Percentiles rank a stretch among this genome's conserved stretches.
Conservation (phyloP, 2,329 filamentous ascomycete genomes). For the Pestalotiopsis sp. region DNA sequence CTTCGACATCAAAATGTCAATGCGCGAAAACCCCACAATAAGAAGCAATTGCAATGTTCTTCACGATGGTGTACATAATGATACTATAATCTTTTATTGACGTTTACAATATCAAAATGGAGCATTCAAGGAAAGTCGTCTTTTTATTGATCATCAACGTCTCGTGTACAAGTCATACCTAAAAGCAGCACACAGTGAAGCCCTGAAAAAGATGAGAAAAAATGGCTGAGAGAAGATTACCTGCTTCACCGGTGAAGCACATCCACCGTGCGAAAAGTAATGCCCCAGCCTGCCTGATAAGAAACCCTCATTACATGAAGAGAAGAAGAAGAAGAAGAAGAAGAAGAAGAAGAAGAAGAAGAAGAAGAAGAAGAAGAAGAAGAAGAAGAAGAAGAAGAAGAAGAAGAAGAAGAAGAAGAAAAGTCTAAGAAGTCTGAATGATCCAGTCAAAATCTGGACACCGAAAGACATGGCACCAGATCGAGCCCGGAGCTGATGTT, state of each 20-base stretch:
- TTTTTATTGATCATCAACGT: neutral
- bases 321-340: neutral
- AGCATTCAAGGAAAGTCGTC: neutral
- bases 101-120: no score
- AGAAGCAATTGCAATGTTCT: no score
- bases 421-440: neutral
- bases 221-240: neutral
- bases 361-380: no score
- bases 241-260: neutral
- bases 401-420: neutral
- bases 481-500: no score
- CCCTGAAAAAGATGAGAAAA: neutral
- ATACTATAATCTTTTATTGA: no score
- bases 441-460: no score
- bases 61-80: fast-evolving
- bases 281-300: neutral
- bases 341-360: no score
- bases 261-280: neutral
- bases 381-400: no score
- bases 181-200: neutral
- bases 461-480: no score
- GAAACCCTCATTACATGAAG: neutral
- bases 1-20: no score
- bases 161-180: neutral
- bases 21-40: no score